phyloP scores from a whole-genome alignment of 2,329 filamentous ascomycete species.

The Colletotrichum simmondsii region DNA sequence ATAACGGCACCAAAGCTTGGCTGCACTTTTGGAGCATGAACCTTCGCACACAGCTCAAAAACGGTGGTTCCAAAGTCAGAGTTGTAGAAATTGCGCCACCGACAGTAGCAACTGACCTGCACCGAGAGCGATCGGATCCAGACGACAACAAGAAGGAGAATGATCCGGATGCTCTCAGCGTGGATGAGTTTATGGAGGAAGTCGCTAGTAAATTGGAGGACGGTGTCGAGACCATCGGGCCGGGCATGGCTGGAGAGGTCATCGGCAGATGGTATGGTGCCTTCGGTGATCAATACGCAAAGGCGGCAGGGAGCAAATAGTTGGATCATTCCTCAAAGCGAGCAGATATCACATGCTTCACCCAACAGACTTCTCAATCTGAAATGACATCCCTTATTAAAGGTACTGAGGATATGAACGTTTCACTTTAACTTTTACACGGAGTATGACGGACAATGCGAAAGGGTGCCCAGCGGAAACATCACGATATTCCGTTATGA shows the following conservation, averaged over 20 bases:
- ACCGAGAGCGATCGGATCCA: constrained; percentile 65
- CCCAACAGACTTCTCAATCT: too few species aligned
- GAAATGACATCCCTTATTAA: too few species aligned
- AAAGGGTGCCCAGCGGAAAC: neutral
- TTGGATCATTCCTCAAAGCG: neutral
- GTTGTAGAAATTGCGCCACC: constrained; percentile 68
- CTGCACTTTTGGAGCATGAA: constrained; percentile 67
- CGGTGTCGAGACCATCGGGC: constrained; percentile 59
- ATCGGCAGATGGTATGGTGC: constrained; percentile 51
- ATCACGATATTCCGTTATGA: neutral
- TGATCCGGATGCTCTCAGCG: constrained; percentile 51
- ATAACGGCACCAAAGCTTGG: constrained; percentile 70
- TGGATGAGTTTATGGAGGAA: constrained; percentile 66
- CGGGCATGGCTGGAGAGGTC: constrained; percentile 48
- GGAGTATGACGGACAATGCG: neutral
- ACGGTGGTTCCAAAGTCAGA: constrained; percentile 50
- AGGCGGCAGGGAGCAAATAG: neutral
- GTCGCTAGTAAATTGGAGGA: constrained; percentile 55
- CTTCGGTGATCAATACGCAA: constrained; percentile 43
- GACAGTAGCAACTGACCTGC: constrained; percentile 63
- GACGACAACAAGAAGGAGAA: constrained; percentile 69
- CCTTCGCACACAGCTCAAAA: constrained; percentile 59
- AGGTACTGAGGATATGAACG: too few species aligned
- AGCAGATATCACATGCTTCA: too few species aligned
- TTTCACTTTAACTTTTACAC: too few species aligned